phyloP scores from a whole-genome alignment of 768 basidiomycete species.

The Auricularia cornea region DNA sequence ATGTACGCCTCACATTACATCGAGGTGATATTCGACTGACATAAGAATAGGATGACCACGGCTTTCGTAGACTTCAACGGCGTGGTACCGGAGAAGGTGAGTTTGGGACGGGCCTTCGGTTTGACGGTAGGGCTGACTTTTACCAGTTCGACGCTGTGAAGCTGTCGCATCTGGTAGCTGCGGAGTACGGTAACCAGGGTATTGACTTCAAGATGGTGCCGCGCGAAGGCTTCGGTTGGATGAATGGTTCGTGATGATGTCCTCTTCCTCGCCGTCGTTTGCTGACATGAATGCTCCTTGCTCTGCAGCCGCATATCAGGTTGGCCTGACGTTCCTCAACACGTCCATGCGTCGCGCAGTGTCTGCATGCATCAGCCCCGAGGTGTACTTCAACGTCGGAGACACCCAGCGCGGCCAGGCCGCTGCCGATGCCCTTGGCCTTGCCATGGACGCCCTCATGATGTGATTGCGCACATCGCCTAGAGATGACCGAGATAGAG shows the following conservation, averaged over 20 bases:
- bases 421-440: not conserved
- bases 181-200: slow-evolving; percentile 94
- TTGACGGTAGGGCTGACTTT: too few species aligned
- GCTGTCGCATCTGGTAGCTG: slow-evolving; percentile 91
- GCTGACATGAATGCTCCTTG: slow-evolving; percentile 1
- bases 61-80: slow-evolving; percentile 97
- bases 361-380: slow-evolving; percentile 88
- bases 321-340: slow-evolving; percentile 90
- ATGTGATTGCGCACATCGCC: not conserved
- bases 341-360: slow-evolving; percentile 93
- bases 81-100: slow-evolving; percentile 94
- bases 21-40: slow-evolving; percentile 27
- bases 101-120: slow-evolving; percentile 10
- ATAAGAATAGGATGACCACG: slow-evolving; percentile 57
- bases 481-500: not conserved
- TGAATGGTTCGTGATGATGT: slow-evolving; percentile 60
- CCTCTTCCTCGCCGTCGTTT: slow-evolving; percentile 1
- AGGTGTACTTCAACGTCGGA: slow-evolving; percentile 64
- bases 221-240: slow-evolving; percentile 97
- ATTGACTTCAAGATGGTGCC: slow-evolving; percentile 98
- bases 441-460: not conserved
- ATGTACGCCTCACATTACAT: slow-evolving; percentile 38
- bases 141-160: slow-evolving; percentile 88
- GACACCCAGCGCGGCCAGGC: not conserved
- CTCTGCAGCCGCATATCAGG: slow-evolving; percentile 79